These are phyloP conservation scores for Smallanthus sonchifolius DNA, from an alignment of 129 eudicot genomes.

Conservation along the genomic window DNA sequence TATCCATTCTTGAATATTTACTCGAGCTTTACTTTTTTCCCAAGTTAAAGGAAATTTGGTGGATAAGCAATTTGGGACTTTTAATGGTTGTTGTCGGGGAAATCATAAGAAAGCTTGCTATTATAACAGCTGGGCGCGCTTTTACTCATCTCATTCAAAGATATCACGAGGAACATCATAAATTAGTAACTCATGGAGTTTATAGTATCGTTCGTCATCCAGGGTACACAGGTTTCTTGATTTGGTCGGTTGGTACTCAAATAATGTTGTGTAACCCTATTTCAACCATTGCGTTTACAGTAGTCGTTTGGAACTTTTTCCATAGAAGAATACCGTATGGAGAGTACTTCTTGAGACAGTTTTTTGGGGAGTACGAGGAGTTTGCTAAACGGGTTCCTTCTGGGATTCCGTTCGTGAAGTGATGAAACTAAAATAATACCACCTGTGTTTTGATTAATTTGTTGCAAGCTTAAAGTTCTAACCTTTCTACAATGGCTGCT, in stretches of 20 bases:
- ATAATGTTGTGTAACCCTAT: slow-evolving; percentile 87
- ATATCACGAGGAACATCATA: slow-evolving; percentile 71
- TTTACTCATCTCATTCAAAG: slow-evolving; percentile 85
- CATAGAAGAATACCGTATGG: slow-evolving; percentile 74
- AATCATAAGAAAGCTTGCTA: slow-evolving; percentile 74
- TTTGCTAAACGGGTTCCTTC: slow-evolving; percentile 66
- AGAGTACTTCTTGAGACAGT: slow-evolving; percentile 77
- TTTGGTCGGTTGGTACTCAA: slow-evolving; percentile 94
- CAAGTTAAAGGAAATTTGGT: slow-evolving; percentile 58
- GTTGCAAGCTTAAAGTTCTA: neutral
- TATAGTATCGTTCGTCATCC: slow-evolving; percentile 81
- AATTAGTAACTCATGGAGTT: slow-evolving; percentile 70
- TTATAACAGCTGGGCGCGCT: slow-evolving; percentile 89
- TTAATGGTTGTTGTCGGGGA: slow-evolving; percentile 75
- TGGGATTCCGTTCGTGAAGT: slow-evolving; percentile 83
- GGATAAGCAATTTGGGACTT: slow-evolving; percentile 77
- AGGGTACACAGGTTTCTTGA: slow-evolving; percentile 82
- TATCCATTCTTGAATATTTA: slow-evolving; percentile 64
- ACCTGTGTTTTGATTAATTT: neutral
- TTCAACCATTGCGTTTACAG: slow-evolving; percentile 50
- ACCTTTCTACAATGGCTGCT: slow-evolving; percentile 7
- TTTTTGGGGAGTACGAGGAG: slow-evolving; percentile 73
- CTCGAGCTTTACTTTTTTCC: slow-evolving; percentile 75
- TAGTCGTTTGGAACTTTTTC: slow-evolving; percentile 82
- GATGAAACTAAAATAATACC: slow-evolving; percentile 18